A percentile compares a stretch with the other conserved stretches of the same genome.
These are phyloP conservation scores for Endothia cerciana DNA, from an alignment of 2,329 filamentous ascomycete genomes.

Conservation along the genomic window DNA sequence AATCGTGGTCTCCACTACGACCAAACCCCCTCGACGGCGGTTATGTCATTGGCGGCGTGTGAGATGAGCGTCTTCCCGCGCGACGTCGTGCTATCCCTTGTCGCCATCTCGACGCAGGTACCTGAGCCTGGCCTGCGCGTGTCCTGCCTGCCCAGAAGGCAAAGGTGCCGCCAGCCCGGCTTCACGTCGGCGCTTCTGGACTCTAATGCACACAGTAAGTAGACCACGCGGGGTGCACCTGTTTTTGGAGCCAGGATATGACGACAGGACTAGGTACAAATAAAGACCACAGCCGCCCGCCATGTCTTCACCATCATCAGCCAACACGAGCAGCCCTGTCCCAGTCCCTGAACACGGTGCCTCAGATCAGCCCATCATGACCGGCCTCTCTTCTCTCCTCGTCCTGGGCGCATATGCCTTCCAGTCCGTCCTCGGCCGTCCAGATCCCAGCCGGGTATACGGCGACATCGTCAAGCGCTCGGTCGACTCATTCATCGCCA, in stretches of 20 bases:
- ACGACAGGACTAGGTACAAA: constrained; percentile 15
- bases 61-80: constrained; percentile 7
- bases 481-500: constrained; percentile 57
- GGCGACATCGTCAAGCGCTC: constrained; percentile 48
- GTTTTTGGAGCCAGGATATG: background rate
- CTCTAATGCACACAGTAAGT: constrained; percentile 16
- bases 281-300: constrained; percentile 13
- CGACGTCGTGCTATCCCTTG: background rate
- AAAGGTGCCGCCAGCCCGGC: constrained; percentile 24
- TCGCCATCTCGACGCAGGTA: constrained; percentile 20
- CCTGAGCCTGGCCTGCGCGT: background rate
- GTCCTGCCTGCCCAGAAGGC: background rate
- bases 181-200: constrained; percentile 35
- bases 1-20: constrained; percentile 2
- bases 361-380: constrained; percentile 28
- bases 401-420: constrained; percentile 56
- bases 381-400: constrained; percentile 48
- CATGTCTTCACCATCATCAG: constrained; percentile 12
- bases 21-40: constrained; percentile 1
- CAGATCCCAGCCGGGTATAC: constrained; percentile 40
- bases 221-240: background rate
- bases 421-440: constrained; percentile 54
- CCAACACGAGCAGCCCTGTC: constrained; percentile 22
- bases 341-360: background rate
- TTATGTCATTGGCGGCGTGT: constrained; percentile 18